Evolutionary conservation across 768 basidiomycete species (phyloP).

Genomic region (Calocybe indica): DNA sequence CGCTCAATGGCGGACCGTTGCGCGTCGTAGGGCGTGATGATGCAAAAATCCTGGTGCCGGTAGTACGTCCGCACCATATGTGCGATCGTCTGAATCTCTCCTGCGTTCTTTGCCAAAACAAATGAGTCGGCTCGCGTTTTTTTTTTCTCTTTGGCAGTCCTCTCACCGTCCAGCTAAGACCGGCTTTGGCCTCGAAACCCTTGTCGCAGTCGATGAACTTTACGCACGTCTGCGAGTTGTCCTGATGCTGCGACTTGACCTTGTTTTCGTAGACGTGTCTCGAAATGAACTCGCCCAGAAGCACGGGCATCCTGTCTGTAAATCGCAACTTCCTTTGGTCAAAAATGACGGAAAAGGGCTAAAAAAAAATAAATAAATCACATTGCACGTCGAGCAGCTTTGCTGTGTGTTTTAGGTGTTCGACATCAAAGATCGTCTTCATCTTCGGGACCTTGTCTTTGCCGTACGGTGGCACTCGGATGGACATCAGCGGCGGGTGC

Average conservation of each 20-base stretch:
- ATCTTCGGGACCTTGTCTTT: constrained; percentile 43
- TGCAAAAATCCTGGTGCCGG: constrained; percentile 16
- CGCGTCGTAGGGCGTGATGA: constrained; percentile 74
- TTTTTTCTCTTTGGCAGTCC: too few relatives aligned
- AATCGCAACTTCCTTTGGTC: not conserved
- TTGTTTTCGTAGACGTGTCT: constrained; percentile 46
- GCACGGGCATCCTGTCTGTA: constrained; percentile 57
- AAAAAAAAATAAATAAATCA: constrained; percentile 22
- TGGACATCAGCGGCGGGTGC: constrained; percentile 8
- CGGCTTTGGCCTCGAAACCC: constrained; percentile 23
- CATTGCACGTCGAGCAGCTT: constrained; percentile 60
- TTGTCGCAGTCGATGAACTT: constrained; percentile 48
- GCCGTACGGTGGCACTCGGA: constrained; percentile 61
- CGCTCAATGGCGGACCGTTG: constrained; percentile 53
- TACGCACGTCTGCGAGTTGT: constrained; percentile 34
- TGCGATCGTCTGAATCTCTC: constrained; percentile 19
- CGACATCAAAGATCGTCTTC: constrained; percentile 57
- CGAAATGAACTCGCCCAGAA: constrained; percentile 60
- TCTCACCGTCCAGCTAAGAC: constrained; percentile 33
- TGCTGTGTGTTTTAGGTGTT: constrained; percentile 35
- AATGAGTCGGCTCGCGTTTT: not conserved
- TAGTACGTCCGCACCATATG: constrained; percentile 33
- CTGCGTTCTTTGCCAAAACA: not conserved
- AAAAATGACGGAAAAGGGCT: not conserved
- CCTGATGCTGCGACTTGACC: constrained; percentile 40